Evolutionary conservation across 164 flowering plant genomes (phyloP).

Genomic region (Tinospora cordifolia): DNA sequence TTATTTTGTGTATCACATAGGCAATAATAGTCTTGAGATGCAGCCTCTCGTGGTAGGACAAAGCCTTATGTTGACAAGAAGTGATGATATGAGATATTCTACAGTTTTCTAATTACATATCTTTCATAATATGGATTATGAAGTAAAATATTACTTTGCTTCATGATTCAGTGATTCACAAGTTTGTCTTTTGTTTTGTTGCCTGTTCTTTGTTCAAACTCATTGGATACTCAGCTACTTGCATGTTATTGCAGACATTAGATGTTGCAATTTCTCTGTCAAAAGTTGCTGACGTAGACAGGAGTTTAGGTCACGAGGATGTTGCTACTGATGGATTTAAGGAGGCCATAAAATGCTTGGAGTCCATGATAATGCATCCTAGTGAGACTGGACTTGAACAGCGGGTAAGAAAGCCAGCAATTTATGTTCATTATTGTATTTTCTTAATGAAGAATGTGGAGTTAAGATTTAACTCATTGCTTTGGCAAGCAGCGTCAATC

Average conservation of each 20-base stretch:
- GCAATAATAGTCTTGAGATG: not conserved
- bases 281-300: slow-evolving; percentile 93
- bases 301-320: slow-evolving; percentile 54
- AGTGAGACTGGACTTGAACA: slow-evolving; percentile 54
- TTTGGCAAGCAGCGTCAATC: slow-evolving; percentile 7
- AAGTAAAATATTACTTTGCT: too few species aligned
- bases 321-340: slow-evolving; percentile 58
- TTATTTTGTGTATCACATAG: too few species aligned
- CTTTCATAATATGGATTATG: too few species aligned
- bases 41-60: not conserved
- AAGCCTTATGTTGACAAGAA: not conserved
- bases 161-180: too few species aligned
- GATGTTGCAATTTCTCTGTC: slow-evolving; percentile 89
- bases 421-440: not conserved
- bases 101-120: not conserved
- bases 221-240: not conserved
- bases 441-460: not conserved
- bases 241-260: slow-evolving; percentile 35
- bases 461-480: not conserved
- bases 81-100: not conserved
- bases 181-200: too few species aligned
- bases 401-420: slow-evolving; percentile 37
- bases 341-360: slow-evolving; percentile 68
- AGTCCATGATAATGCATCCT: slow-evolving; percentile 47
- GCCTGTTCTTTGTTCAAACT: not conserved